Evolutionary conservation across 345 rosid genomes (phyloP).

Genomic region (Salix caprea): DNA sequence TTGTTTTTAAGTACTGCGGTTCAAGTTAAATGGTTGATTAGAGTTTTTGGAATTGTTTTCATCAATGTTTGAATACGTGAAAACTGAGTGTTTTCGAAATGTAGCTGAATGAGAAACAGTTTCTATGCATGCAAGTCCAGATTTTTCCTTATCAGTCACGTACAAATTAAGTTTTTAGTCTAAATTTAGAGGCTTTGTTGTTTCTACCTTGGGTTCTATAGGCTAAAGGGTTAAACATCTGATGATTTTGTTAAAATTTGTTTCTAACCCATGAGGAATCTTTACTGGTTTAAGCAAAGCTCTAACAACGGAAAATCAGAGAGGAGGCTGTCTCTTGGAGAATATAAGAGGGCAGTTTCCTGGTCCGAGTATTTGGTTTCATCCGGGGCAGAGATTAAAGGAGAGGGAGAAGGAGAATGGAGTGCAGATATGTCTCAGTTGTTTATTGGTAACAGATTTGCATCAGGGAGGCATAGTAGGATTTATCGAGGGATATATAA

Average conservation of each 20-base stretch:
- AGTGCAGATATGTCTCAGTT: slow-evolving; percentile 78
- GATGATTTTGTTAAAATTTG: slow-evolving; percentile 28
- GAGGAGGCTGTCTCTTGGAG: slow-evolving; percentile 63
- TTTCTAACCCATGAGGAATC: slow-evolving; percentile 49
- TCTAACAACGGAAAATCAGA: slow-evolving; percentile 45
- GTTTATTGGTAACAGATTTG: slow-evolving; percentile 63
- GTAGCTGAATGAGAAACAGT: slow-evolving; percentile 23
- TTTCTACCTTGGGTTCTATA: slow-evolving; percentile 15
- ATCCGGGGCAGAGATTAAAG: slow-evolving; percentile 68
- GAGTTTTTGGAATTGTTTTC: background rate
- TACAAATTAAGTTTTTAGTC: background rate
- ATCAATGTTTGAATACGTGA: background rate
- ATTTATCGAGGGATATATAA: slow-evolving; percentile 69
- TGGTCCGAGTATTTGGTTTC: slow-evolving; percentile 83
- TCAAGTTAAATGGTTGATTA: slow-evolving; percentile 1
- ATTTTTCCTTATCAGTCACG: slow-evolving; percentile 1
- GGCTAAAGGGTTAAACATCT: slow-evolving; percentile 10
- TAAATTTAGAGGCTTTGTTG: background rate
- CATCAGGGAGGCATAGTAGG: slow-evolving; percentile 75
- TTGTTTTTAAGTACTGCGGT: background rate
- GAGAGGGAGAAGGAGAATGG: slow-evolving; percentile 67
- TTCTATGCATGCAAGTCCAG: slow-evolving; percentile 16
- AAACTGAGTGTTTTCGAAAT: slow-evolving; percentile 19
- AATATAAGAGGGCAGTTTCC: slow-evolving; percentile 61
- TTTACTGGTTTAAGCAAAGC: slow-evolving; percentile 53